Conservation (phyloP, 1,139 yeast genomes). For the Yueomyces sp. region DNA sequence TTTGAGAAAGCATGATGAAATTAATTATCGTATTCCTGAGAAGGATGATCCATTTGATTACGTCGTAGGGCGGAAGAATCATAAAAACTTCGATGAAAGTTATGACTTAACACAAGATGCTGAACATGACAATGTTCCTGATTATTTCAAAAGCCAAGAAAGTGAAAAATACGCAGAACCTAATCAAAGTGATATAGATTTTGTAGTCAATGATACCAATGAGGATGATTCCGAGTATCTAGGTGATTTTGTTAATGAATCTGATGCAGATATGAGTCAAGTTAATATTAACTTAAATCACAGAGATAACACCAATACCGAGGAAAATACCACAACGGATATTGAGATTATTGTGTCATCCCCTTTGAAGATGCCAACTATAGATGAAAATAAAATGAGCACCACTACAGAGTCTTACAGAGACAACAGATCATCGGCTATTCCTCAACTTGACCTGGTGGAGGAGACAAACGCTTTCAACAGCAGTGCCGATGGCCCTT, state of each 20-base stretch:
- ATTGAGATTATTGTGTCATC: constrained; percentile 14
- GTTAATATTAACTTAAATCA: not conserved
- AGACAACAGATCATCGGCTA: constrained; percentile 6
- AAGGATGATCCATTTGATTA: constrained; percentile 19
- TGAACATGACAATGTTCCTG: constrained; percentile 19
- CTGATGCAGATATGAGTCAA: constrained; percentile 1
- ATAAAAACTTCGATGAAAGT: not conserved
- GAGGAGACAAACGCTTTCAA: constrained; percentile 4
- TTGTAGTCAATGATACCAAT: constrained; percentile 17
- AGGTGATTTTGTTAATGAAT: constrained; percentile 1
- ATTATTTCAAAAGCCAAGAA: constrained; percentile 14
- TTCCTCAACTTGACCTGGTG: not conserved
- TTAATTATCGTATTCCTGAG: constrained; percentile 21
- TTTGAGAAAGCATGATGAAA: not conserved
- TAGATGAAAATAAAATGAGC: constrained; percentile 4
- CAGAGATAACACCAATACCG: too few relatives aligned
- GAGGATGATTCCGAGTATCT: constrained; percentile 12
- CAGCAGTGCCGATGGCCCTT: constrained; percentile 4
- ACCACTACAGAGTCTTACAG: constrained; percentile 4
- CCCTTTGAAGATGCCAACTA: constrained; percentile 5
- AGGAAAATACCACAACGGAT: constrained; percentile 2
- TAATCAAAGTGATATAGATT: constrained; percentile 15
- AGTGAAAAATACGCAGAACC: constrained; percentile 10
- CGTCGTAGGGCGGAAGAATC: constrained; percentile 5
- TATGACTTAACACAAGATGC: constrained; percentile 18